Percentiles rank a stretch among this genome's conserved stretches.
Evolutionary conservation across 192 early-diverging fungal genomes (phyloP).

Genomic region (Gaertneriomyces sp.): DNA sequence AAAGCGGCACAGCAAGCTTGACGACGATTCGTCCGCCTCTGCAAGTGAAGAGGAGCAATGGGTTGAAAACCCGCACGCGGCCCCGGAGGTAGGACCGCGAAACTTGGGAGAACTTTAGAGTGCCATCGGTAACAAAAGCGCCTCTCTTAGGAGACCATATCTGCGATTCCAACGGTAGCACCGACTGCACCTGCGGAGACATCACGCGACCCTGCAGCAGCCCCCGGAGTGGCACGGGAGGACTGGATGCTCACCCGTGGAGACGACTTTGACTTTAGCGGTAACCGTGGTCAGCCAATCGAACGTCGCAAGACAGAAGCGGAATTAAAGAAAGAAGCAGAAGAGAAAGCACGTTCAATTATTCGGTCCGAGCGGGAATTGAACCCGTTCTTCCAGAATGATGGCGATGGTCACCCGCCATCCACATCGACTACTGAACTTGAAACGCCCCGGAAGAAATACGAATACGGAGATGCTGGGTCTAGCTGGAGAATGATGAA

Average conservation of each 20-base stretch:
- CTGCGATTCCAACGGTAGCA: background rate
- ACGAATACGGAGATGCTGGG: constrained; percentile 47
- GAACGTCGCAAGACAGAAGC: constrained; percentile 15
- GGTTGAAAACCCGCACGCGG: constrained; percentile 29
- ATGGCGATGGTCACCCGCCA: constrained; percentile 8
- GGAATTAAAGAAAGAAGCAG: constrained; percentile 25
- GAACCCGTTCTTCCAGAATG: constrained; percentile 36
- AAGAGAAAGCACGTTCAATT: background rate
- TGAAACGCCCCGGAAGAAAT: constrained; percentile 1
- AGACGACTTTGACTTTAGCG: constrained; percentile 11
- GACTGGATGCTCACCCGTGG: constrained; percentile 35
- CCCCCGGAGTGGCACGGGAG: constrained; percentile 7
- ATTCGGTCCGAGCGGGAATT: constrained; percentile 36
- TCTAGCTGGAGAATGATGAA: constrained; percentile 78
- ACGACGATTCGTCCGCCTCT: constrained; percentile 5
- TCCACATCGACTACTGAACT: background rate
- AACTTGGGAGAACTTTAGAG: background rate
- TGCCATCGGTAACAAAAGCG: background rate
- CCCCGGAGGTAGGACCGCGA: background rate
- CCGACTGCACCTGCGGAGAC: constrained; percentile 6
- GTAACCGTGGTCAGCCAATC: background rate
- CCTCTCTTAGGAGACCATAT: background rate
- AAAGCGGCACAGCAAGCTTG: constrained; percentile 33
- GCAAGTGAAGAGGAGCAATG: constrained; percentile 29
- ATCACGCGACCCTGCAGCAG: constrained; percentile 6